A percentile compares a stretch with the other conserved stretches of the same genome.
Evolutionary conservation across 2,329 filamentous ascomycete genomes (phyloP).

Genomic region (Paraconiothyrium brasiliense): DNA sequence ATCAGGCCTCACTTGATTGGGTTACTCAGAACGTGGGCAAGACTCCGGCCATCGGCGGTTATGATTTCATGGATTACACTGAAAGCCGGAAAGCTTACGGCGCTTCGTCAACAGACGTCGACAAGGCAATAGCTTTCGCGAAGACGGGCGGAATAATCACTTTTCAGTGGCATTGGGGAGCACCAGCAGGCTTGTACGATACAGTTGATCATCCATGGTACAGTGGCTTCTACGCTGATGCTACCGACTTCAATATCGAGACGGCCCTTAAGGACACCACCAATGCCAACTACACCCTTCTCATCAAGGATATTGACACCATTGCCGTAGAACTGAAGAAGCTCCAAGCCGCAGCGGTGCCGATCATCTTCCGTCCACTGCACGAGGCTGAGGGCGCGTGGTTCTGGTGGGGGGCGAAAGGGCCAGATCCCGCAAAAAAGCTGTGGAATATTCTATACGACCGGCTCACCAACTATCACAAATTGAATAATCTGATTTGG

Average conservation of each 20-base stretch:
- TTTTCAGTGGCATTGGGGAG: slow-evolving; percentile 62
- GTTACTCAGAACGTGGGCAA: slow-evolving; percentile 57
- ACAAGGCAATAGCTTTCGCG: slow-evolving; percentile 58
- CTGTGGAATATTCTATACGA: slow-evolving; percentile 57
- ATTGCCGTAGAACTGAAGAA: slow-evolving; percentile 59
- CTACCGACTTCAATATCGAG: slow-evolving; percentile 59
- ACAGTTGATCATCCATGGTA: slow-evolving; percentile 59
- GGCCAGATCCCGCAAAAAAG: slow-evolving; percentile 57
- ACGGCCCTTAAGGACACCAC: slow-evolving; percentile 54
- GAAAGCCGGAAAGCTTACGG: slow-evolving; percentile 57
- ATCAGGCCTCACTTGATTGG: slow-evolving; percentile 56
- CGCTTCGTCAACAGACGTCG: slow-evolving; percentile 54
- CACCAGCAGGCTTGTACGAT: slow-evolving; percentile 58
- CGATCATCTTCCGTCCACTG: slow-evolving; percentile 59
- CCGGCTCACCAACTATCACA: slow-evolving; percentile 56
- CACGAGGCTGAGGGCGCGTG: slow-evolving; percentile 62
- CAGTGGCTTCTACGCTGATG: slow-evolving; percentile 61
- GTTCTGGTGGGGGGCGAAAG: slow-evolving; percentile 65
- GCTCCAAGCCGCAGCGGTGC: slow-evolving; percentile 55
- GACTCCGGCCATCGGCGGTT: slow-evolving; percentile 57
- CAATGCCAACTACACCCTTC: slow-evolving; percentile 59
- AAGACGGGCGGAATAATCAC: slow-evolving; percentile 58
- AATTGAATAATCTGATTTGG: slow-evolving; percentile 61
- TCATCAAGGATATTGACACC: slow-evolving; percentile 60
- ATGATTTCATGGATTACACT: slow-evolving; percentile 62